Conservation (phyloP, 495 filamentous ascomycete species). For the Trypethelium eluteriae region DNA sequence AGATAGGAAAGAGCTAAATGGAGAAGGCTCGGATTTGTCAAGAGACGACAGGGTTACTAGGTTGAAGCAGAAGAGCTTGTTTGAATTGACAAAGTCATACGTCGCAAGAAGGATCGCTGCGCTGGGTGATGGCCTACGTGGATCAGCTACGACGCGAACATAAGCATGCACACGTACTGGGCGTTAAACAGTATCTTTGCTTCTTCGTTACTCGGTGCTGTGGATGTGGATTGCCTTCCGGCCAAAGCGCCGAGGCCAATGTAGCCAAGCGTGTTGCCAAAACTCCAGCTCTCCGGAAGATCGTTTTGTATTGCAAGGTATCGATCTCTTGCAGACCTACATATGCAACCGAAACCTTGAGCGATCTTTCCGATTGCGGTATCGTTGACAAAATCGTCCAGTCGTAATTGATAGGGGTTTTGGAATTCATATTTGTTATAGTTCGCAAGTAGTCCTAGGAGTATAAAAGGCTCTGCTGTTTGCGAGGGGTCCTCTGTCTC, state of each 20-base stretch:
- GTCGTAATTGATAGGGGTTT: conserved; percentile 87
- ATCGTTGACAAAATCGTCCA: conserved; percentile 98
- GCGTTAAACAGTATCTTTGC: conserved; percentile 67
- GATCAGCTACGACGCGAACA: not conserved
- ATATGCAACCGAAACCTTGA: conserved; percentile 62
- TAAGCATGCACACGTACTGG: conserved; percentile 44
- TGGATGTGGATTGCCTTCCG: conserved; percentile 54
- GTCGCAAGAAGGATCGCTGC: conserved; percentile 72
- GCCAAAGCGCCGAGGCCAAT: conserved; percentile 75
- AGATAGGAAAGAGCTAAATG: conserved; percentile 77
- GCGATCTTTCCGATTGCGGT: conserved; percentile 74
- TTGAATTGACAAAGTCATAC: conserved; percentile 90
- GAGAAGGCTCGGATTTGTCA: conserved; percentile 60
- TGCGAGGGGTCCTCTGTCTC: conserved; percentile 58
- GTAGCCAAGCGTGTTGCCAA: conserved; percentile 71
- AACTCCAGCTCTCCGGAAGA: conserved; percentile 79
- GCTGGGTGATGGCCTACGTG: conserved; percentile 62
- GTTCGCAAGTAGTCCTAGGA: conserved; percentile 86
- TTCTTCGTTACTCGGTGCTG: conserved; percentile 55
- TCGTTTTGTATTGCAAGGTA: conserved; percentile 92
- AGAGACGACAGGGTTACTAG: conserved; percentile 57
- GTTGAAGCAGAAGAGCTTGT: conserved; percentile 89
- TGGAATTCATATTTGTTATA: conserved; percentile 99
- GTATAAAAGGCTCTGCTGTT: conserved; percentile 66
- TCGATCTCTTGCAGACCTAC: conserved; percentile 54